phyloP scores from a whole-genome alignment of 306 rosid genomes.

The Ziziphus jujuba region DNA sequence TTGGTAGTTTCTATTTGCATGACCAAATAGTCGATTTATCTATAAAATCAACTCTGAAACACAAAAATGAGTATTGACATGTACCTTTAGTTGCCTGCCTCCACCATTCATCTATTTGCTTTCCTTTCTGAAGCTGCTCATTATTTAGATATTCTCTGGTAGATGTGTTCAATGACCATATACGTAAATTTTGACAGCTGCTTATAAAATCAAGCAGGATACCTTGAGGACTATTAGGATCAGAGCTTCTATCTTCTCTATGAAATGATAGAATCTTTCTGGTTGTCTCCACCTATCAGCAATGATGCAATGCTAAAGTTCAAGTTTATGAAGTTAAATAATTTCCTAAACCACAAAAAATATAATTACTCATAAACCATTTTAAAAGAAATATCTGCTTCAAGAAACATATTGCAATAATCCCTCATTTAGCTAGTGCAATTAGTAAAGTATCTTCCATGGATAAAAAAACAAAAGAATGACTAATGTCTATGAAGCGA shows the following conservation, averaged over 20 bases:
- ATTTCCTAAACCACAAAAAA: slow-evolving; percentile 11
- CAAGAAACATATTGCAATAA: slow-evolving; percentile 11
- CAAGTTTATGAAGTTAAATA: slow-evolving; percentile 26
- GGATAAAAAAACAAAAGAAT: slow-evolving; percentile 15
- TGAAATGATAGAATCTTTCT: slow-evolving; percentile 89
- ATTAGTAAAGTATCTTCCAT: slow-evolving; percentile 2
- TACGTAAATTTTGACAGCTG: slow-evolving; percentile 97
- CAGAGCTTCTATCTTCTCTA: slow-evolving; percentile 86
- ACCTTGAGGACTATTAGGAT: slow-evolving; percentile 87
- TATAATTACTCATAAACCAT: slow-evolving; percentile 24
- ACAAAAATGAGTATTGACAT: slow-evolving; percentile 3
- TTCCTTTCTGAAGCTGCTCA: slow-evolving; percentile 98
- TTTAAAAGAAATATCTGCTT: slow-evolving; percentile 23
- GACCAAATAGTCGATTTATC: slow-evolving; percentile 8
- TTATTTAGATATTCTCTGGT: slow-evolving; percentile 88
- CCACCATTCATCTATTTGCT: slow-evolving; percentile 99
- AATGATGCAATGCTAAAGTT: slow-evolving; percentile 26
- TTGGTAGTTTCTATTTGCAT: slow-evolving; percentile 1
- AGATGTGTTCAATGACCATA: slow-evolving; percentile 91
- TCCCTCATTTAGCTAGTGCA: slow-evolving; percentile 2
- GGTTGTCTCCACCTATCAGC: slow-evolving; percentile 83
- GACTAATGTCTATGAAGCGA: slow-evolving; percentile 6
- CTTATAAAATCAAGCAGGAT: slow-evolving; percentile 90
- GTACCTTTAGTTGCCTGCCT: slow-evolving; percentile 93
- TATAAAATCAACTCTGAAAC: background rate